phyloP scores from a whole-genome alignment of 108 stramenopile genomes.

The Chaetoceros tenuissimus region DNA sequence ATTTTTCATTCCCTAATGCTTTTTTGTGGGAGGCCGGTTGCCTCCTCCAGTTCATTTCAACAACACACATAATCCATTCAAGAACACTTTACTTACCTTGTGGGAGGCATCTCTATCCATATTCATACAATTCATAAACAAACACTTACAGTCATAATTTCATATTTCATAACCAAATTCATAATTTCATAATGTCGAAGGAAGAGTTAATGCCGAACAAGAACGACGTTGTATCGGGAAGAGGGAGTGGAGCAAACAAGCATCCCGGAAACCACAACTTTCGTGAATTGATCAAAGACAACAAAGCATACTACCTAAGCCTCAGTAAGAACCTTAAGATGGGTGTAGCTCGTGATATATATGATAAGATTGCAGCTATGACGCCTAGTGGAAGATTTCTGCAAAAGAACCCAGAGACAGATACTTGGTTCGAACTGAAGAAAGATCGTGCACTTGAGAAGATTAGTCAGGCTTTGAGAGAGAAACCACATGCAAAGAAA shows the following conservation, averaged over 20 bases:
- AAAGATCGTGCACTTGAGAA: slow-evolving; percentile 50
- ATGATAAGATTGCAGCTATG: slow-evolving; percentile 23
- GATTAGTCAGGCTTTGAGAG: slow-evolving; percentile 47
- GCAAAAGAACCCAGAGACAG: slow-evolving; percentile 34
- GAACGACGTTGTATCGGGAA: slow-evolving; percentile 76
- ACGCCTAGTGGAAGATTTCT: slow-evolving; percentile 47
- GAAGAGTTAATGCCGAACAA: too few species aligned
- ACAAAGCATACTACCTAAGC: slow-evolving; percentile 39
- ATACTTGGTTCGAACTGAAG: slow-evolving; percentile 45
- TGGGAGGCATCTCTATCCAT: too few species aligned
- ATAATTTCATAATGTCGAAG: too few species aligned
- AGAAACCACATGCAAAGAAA: slow-evolving; percentile 27
- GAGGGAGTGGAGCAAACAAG: slow-evolving; percentile 71
- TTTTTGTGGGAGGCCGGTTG: too few species aligned
- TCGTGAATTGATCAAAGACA: slow-evolving; percentile 53
- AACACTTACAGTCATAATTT: too few species aligned
- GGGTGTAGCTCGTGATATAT: slow-evolving; percentile 35
- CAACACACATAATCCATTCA: too few species aligned
- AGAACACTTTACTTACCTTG: too few species aligned
- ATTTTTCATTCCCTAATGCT: too few species aligned
- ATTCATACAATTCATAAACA: too few species aligned
- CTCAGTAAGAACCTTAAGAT: slow-evolving; percentile 61
- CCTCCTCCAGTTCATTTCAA: too few species aligned
- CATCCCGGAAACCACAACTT: slow-evolving; percentile 77
- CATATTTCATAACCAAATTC: too few species aligned